A percentile compares a stretch with the other conserved stretches of the same genome.
These are phyloP conservation scores for Nigrospora oryzae DNA, from an alignment of 2,329 filamentous ascomycete species.

Conservation along the genomic window DNA sequence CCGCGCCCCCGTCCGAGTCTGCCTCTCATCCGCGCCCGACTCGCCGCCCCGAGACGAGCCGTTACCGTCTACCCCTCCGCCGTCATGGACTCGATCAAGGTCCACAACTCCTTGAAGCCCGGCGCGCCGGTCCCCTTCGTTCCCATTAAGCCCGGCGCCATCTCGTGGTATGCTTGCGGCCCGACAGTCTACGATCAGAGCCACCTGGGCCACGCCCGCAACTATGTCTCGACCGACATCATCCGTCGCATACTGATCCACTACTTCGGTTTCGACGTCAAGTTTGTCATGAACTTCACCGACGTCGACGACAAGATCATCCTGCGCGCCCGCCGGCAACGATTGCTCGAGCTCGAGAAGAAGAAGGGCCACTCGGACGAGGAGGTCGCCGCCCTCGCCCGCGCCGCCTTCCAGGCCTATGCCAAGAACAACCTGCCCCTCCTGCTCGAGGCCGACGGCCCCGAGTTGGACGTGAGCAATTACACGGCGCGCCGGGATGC, in stretches of 20 bases:
- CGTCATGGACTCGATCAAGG: constrained; percentile 54
- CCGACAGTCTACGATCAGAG: constrained; percentile 74
- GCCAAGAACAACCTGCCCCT: constrained; percentile 46
- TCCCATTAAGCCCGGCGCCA: constrained; percentile 61
- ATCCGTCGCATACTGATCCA: constrained; percentile 73
- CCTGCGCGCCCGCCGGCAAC: constrained; percentile 63
- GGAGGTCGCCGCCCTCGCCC: constrained; percentile 37
- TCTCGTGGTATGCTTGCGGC: constrained; percentile 85
- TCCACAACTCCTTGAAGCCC: constrained; percentile 73
- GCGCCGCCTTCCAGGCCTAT: constrained; percentile 46
- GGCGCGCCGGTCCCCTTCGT: constrained; percentile 66
- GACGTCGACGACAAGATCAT: constrained; percentile 72
- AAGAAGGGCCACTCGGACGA: constrained; percentile 53
- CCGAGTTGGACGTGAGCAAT: constrained; percentile 37
- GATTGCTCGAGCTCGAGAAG: constrained; percentile 69
- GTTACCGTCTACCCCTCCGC: constrained; percentile 19
- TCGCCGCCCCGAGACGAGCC: constrained; percentile 20
- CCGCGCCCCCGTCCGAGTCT: constrained; percentile 18
- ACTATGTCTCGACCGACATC: constrained; percentile 88
- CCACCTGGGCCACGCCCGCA: constrained; percentile 74
- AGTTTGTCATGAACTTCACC: constrained; percentile 91
- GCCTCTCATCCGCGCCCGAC: constrained; percentile 8
- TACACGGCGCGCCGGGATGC: constrained; percentile 40
- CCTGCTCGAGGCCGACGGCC: constrained; percentile 32
- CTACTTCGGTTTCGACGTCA: constrained; percentile 75